A percentile compares a stretch with the other conserved stretches of the same genome.
phyloP scores from a whole-genome alignment of 1,284 basidiomycete species.

The Pterula multifida region DNA sequence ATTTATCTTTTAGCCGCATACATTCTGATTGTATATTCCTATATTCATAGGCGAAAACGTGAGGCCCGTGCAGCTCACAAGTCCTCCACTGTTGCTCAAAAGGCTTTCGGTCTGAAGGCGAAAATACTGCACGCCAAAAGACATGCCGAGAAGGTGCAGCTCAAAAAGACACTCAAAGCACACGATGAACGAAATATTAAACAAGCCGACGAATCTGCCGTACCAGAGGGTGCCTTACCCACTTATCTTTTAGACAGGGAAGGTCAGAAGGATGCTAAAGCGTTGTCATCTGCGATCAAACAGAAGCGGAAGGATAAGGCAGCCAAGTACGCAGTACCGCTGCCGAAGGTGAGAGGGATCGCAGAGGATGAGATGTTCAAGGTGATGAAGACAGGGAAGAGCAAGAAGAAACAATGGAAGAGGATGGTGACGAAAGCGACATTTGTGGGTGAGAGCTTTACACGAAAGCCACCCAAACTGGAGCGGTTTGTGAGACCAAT shows the following conservation, averaged over 20 bases:
- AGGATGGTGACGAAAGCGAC: slow-evolving; percentile 99
- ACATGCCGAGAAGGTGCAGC: slow-evolving; percentile 95
- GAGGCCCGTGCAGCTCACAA: slow-evolving; percentile 89
- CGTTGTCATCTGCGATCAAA: slow-evolving; percentile 94
- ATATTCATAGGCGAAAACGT: slow-evolving; percentile 69
- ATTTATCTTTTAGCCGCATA: slow-evolving; percentile 4
- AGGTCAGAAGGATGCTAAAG: slow-evolving; percentile 95
- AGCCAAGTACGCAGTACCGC: slow-evolving; percentile 92
- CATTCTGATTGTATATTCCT: slow-evolving; percentile 6
- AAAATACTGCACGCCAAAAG: slow-evolving; percentile 95
- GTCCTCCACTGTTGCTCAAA: slow-evolving; percentile 81
- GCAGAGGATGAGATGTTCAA: slow-evolving; percentile 99
- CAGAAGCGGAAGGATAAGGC: slow-evolving; percentile 99
- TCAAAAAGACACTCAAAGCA: slow-evolving; percentile 98
- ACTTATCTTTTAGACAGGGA: slow-evolving; percentile 96
- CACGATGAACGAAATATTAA: slow-evolving; percentile 99
- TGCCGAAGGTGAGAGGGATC: slow-evolving; percentile 96
- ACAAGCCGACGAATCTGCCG: slow-evolving; percentile 72
- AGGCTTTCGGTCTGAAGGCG: slow-evolving; percentile 93
- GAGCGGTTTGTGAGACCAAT: slow-evolving; percentile 97
- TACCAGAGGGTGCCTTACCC: slow-evolving; percentile 83
- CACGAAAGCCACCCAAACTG: slow-evolving; percentile 97
- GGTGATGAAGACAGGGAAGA: slow-evolving; percentile 97
- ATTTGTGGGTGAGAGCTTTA: slow-evolving; percentile 97
- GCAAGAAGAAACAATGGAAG: slow-evolving; percentile 97